Percentiles rank a stretch among this genome's conserved stretches.
Evolutionary conservation across 192 early-diverging fungal genomes (phyloP).

Genomic region (Coemansia sp.): DNA sequence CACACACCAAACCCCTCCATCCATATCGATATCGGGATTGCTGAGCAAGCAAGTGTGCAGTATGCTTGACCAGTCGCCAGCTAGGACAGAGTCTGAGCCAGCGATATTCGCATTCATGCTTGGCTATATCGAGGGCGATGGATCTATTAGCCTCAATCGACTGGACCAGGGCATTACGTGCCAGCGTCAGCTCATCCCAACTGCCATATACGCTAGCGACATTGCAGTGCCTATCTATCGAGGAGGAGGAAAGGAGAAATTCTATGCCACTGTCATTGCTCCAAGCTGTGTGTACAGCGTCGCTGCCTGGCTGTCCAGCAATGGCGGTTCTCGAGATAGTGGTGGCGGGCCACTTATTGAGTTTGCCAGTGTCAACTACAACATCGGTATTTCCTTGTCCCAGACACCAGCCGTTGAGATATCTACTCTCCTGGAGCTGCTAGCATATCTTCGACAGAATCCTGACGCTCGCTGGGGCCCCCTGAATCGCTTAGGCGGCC

Average conservation of each 20-base stretch:
- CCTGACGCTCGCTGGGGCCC: conserved; percentile 15
- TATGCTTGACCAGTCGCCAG: neutral
- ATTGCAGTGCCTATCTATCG: conserved; percentile 35
- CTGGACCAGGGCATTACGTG: conserved; percentile 38
- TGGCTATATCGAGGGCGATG: conserved; percentile 40
- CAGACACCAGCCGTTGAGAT: conserved; percentile 21
- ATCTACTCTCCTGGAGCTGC: conserved; percentile 20
- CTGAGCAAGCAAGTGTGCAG: conserved; percentile 39
- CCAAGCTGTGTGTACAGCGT: conserved; percentile 29
- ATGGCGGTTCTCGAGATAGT: neutral
- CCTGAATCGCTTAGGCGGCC: conserved; percentile 6
- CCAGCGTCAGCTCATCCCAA: conserved; percentile 30
- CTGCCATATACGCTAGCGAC: conserved; percentile 25
- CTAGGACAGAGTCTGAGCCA: neutral
- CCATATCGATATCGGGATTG: conserved; percentile 34
- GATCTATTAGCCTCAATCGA: conserved; percentile 40
- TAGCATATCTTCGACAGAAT: conserved; percentile 19
- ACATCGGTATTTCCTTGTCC: conserved; percentile 16
- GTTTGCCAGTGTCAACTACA: conserved; percentile 22
- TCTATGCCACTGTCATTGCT: conserved; percentile 24
- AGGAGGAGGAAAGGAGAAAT: conserved; percentile 18
- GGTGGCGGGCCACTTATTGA: conserved; percentile 9
- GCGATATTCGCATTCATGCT: conserved; percentile 35
- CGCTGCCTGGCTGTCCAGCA: conserved; percentile 18
- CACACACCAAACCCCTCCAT: neutral